Base-by-base conservation (phyloP, 2,329 filamentous ascomycete genomes). In the Chaetoscypha palmicola region DNA sequence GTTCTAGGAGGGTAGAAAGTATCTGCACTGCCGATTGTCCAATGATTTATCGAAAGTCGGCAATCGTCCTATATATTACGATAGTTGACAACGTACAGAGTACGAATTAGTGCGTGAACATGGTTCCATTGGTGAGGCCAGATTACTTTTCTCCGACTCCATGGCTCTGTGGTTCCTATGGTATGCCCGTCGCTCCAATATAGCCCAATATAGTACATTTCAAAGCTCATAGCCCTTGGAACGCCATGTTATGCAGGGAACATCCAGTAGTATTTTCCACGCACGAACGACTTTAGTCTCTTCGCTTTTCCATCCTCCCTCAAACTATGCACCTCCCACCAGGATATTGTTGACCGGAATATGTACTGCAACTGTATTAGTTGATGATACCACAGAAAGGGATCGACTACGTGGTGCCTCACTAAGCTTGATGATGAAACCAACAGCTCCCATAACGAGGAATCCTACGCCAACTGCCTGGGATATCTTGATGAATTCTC, bases 271-370 rank as follows among this genome's bases (percentile, higher is more conserved):
- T n/a, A 28, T 28, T 12, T 12, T 28, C 24, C 24, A 28, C 24
- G 7, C 7, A 12, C 24, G 12, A 7, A 7, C 7, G 12, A 28
- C 24, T 12, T 12, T 28, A 28, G 7, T 28, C 24, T 28, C 24
- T 12, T 12, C 7, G 12, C 7, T 7, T 28, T 7, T 28, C 16
- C 24, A 21, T 16, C 16, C 2, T 37, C 23, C 31, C 31, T 31
- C 30, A 43, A 38, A 30, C 45, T 56, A 63, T 55, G 60, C 60
- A 23, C 61, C 58, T 35, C 61, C 61, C 21, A 74, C 70, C 47
- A 74, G 64, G 51, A 73, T 73, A 60, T 73, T 73, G 62, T 73
- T 73, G 50, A 74, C 66, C 35, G 70, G 70, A 47, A 74, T 73
- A 57, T 73, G 70, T 42, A 73, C 63, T 67, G 44, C 11, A n/a